Base-by-base conservation (phyloP, 23 red algal genomes). In the Pyropia haitanensis region DNA sequence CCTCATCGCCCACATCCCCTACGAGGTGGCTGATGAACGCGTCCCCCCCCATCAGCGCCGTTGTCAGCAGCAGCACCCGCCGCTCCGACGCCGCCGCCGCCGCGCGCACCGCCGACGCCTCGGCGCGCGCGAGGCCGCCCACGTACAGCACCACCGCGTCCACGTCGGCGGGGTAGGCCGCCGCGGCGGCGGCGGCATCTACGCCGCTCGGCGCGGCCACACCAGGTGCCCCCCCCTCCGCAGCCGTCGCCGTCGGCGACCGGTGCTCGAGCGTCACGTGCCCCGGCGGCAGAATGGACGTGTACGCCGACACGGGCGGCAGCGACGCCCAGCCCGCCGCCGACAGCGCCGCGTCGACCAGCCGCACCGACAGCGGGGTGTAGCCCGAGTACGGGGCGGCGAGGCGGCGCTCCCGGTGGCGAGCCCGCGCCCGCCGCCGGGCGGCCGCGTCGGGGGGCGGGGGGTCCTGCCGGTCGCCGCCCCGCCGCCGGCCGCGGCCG, bases 331-430 rank as follows among this genome's bases (percentile, higher is more conserved):
- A 88, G 8, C 83, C 83, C 46, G 70, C 73, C 28, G 64, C 56
- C 5, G 44, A 22, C 3, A 77, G 63, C 0, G 53, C 83, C 0
- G 81, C 81, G 14, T 87, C 81, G 3, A 87, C 71, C 26, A 87
- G 72, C 1, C 81, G 81, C 23, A 69, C 70, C 15, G 61, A 75
- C 21, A 87, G 56, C 10, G 80, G 81, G 17, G 64, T 76, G 62
- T 87, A 87, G 31, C 81, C 81, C 51, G 81, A 87, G 49, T 76
- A 87, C 0, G 71, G 61, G 1, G 61, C 63, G 27, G 81, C 60
- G 12, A 87, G 69, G 8, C 39, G 39, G 39, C 39, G 39, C 39
- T 46, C 39, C 10, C 39, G 39, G 39, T 46, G 39, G 39, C 39
- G 39, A 9, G 39, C 39, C 5, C 39, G 39, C 10, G 39, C 39